Conservation (phyloP, 1,284 basidiomycete species). For the Trichosporon ovoides region DNA sequence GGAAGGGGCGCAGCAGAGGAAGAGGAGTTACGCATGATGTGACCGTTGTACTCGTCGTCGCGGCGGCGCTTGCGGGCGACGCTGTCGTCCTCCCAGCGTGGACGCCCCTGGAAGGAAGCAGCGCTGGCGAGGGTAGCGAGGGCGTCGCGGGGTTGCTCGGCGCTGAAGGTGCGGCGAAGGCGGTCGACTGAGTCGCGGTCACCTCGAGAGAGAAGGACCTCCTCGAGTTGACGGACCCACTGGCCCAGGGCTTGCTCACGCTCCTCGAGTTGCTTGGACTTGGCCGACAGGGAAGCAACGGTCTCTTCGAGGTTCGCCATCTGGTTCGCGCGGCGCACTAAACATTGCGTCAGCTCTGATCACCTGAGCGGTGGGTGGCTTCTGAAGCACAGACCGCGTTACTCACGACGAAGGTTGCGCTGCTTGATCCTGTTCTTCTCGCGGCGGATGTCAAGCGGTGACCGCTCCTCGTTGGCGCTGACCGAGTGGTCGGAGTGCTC, state of each 20-base stretch:
- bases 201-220: constrained; percentile 26
- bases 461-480: constrained; percentile 9
- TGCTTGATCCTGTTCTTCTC: constrained; percentile 42
- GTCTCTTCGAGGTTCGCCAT: constrained; percentile 35
- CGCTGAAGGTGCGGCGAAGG: constrained; percentile 27
- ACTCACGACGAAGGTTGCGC: constrained; percentile 36
- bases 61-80: constrained; percentile 12
- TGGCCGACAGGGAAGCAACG: constrained; percentile 19
- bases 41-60: constrained; percentile 13
- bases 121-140: constrained; percentile 22
- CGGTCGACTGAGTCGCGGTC: constrained; percentile 30
- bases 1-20: not conserved
- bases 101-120: constrained; percentile 10
- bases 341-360: not conserved
- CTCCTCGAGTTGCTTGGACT: constrained; percentile 23
- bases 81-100: constrained; percentile 11
- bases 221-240: constrained; percentile 38
- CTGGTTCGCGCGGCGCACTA: constrained; percentile 41
- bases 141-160: constrained; percentile 12
- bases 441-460: constrained; percentile 25
- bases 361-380: no score
- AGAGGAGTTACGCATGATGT: constrained; percentile 1
- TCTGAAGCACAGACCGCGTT: no score
- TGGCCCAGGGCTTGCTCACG: constrained; percentile 21
- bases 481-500: not conserved